Evolutionary conservation across 768 basidiomycete genomes (phyloP), one percentile per base, ranked within the genome.

Genomic region (Termitomyces sp.): DNA sequence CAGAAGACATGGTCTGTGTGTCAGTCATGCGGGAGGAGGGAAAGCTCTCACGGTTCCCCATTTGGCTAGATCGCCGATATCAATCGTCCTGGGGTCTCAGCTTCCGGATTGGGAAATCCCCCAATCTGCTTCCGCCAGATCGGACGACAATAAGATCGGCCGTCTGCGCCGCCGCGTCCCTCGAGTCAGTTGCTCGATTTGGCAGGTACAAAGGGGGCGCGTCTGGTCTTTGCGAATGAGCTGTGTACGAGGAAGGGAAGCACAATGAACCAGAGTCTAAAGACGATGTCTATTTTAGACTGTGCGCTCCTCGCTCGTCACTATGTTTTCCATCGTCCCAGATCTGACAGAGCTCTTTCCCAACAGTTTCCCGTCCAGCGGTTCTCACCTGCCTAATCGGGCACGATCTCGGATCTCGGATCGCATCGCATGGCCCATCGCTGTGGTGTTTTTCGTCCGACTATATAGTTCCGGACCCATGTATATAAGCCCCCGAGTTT

Each of bases 371-470:
- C 83, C 77, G 64, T 63, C 56, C 63, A 57, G 68, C 76, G 83
- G 83, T 68, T 72, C 78, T 46, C 48, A 67, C 71, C 71, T 85
- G 73, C 83, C 82, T 72, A 74, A 75, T 78, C 64, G 53, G 76
- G 68, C 37, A 57, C 52, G 59, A 72, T 79, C 75, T 79, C 74
- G 80, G 83, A 84, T 84, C 82, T 82, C 77, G 64, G 6, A 36
- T 57, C 53, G 22, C 44, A 55, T 57, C 49, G 50, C 39, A 54
- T 58, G 57, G 44, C 45, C 34, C 55, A 51, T 48, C 57, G 65
- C 65, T 66, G 64, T 69, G 65, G 64, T 53, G 52, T 57, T 58
- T 59, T 66, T 64, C 62, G 51, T 59, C 63, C 65, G 59, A 58
- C 66, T 57, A 65, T 66, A 67, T 68, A 64, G 63, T 58, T 54